Conservation (phyloP, 2,329 filamentous ascomycete genomes). For the Cladobotryum protrusum region DNA sequence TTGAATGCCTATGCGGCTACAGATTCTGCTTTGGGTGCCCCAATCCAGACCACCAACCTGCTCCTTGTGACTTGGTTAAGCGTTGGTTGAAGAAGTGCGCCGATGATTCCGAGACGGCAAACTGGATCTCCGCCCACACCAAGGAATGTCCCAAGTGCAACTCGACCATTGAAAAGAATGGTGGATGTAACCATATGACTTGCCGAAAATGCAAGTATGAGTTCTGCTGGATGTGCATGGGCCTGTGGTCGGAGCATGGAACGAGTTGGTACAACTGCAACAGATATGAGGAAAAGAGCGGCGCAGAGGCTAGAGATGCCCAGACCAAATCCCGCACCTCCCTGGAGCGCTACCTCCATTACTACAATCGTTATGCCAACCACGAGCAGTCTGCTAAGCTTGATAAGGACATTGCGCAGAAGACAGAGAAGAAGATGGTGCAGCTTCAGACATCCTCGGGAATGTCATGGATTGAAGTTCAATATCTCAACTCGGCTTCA, state of each 20-base stretch:
- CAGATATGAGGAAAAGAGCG: conserved; percentile 92
- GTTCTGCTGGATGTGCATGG: conserved; percentile 99
- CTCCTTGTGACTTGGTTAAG: conserved; percentile 86
- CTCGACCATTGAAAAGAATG: conserved; percentile 98
- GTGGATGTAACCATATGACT: conserved; percentile 97
- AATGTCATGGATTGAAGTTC: conserved; percentile 98
- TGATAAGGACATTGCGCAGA: conserved; percentile 90
- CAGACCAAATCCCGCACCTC: conserved; percentile 88
- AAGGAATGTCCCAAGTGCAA: conserved; percentile 96
- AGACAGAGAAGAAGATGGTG: conserved; percentile 99
- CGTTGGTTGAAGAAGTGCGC: conserved; percentile 97
- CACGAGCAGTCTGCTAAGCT: conserved; percentile 96
- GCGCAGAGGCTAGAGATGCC: conserved; percentile 80
- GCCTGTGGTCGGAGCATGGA: conserved; percentile 94
- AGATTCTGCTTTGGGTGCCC: conserved; percentile 95
- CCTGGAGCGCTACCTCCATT: conserved; percentile 93
- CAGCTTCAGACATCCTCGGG: conserved; percentile 87
- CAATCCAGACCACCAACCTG: conserved; percentile 83
- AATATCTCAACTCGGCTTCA: conserved; percentile 89
- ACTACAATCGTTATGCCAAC: conserved; percentile 98
- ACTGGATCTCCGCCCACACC: conserved; percentile 98
- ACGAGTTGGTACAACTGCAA: conserved; percentile 99
- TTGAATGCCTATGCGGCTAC: conserved; percentile 76
- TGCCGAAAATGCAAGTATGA: conserved; percentile 93
- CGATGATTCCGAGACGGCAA: conserved; percentile 95